These are phyloP conservation scores for Auricularia heimuer DNA, from an alignment of 768 basidiomycete species.

Conservation along the genomic window DNA sequence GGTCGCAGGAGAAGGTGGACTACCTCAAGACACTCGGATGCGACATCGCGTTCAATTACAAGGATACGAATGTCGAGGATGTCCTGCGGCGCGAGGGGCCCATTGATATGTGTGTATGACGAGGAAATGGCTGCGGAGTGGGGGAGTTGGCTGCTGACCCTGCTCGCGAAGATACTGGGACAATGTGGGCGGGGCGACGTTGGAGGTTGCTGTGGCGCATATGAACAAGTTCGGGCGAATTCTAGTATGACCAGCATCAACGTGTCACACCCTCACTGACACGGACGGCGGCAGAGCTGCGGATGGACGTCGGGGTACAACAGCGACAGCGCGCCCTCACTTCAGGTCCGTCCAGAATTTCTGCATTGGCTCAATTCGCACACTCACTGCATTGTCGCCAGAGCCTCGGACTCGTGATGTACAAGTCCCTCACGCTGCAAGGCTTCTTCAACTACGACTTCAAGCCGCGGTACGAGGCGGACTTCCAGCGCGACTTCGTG, in stretches of 20 bases:
- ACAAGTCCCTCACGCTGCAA: neutral
- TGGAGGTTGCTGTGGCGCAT: constrained; percentile 16
- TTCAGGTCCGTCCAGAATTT: no score
- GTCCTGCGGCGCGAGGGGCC: constrained; percentile 48
- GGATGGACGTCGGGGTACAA: no score
- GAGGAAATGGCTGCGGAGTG: no score
- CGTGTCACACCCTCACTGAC: no score
- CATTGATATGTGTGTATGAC: constrained; percentile 36
- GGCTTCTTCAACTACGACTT: neutral
- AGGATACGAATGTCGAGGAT: constrained; percentile 43
- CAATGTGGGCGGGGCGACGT: constrained; percentile 22
- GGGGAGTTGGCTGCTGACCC: neutral
- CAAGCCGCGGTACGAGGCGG: neutral
- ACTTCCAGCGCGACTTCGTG: neutral
- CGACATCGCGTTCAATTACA: constrained; percentile 67
- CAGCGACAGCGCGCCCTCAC: no score
- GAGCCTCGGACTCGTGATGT: neutral
- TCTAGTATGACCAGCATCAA: neutral
- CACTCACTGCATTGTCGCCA: no score
- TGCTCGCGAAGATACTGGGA: constrained; percentile 21
- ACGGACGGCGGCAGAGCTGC: no score
- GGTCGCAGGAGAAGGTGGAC: constrained; percentile 63
- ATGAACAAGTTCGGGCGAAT: constrained; percentile 5
- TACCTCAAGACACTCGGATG: constrained; percentile 50
- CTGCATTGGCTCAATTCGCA: no score